phyloP scores from a whole-genome alignment of 495 filamentous ascomycete species.

The Oidiodendron maius region DNA sequence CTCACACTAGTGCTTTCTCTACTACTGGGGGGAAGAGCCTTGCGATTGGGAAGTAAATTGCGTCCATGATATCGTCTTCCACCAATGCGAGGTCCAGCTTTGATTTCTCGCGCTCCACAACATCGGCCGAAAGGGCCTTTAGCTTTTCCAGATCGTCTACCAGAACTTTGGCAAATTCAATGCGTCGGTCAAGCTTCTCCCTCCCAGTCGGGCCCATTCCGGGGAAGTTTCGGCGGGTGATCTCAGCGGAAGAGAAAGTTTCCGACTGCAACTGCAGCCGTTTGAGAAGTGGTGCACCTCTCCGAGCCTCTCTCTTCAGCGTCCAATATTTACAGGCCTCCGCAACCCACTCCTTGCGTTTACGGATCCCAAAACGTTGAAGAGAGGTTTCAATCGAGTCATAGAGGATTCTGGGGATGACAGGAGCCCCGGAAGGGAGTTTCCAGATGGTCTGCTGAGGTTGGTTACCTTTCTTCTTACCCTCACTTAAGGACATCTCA shows the following conservation, averaged over 20 bases:
- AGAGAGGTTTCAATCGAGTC: conserved; percentile 75
- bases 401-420: conserved; percentile 81
- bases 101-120: conserved; percentile 64
- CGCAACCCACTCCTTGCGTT: conserved; percentile 83
- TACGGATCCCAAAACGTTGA: conserved; percentile 71
- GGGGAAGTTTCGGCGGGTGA: conserved; percentile 86
- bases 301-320: conserved; percentile 84
- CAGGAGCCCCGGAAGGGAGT: conserved; percentile 87
- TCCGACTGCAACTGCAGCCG: conserved; percentile 90
- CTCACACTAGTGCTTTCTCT: conserved; percentile 68
- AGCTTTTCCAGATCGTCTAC: conserved; percentile 71
- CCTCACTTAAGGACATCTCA: conserved; percentile 59
- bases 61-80: conserved; percentile 72
- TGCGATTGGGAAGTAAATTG: conserved; percentile 82
- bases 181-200: conserved; percentile 68
- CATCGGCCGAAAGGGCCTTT: conserved; percentile 56
- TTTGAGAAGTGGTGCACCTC: conserved; percentile 87
- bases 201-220: conserved; percentile 83
- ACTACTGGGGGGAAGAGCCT: conserved; percentile 73
- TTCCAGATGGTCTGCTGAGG: conserved; percentile 78
- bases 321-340: conserved; percentile 98
- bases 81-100: conserved; percentile 73
- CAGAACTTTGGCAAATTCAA: conserved; percentile 78
- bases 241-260: conserved; percentile 92
- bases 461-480: conserved; percentile 66